Percentiles rank a stretch among this genome's conserved stretches.
These are phyloP conservation scores for Coemansia sp. DNA, from an alignment of 192 early-diverging fungal species.

Conservation along the genomic window DNA sequence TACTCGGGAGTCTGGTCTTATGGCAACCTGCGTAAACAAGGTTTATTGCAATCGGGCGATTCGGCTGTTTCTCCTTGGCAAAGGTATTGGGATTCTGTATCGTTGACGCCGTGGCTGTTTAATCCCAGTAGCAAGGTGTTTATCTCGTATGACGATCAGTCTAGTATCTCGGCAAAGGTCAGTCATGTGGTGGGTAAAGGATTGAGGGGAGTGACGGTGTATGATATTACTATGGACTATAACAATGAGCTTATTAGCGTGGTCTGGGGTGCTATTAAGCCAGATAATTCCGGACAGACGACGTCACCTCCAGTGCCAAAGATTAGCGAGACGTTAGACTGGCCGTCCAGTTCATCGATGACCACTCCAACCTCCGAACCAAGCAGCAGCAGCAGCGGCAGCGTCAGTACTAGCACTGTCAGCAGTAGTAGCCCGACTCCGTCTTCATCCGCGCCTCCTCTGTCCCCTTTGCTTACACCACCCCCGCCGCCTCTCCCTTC, in stretches of 20 bases:
- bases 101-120: constrained; percentile 63
- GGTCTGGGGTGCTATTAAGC: constrained; percentile 9
- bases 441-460: not conserved
- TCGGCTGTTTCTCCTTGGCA: constrained; percentile 55
- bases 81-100: constrained; percentile 59
- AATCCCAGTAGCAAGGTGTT: constrained; percentile 61
- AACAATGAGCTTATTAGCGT: constrained; percentile 62
- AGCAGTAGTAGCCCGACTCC: not conserved
- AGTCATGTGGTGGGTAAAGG: constrained; percentile 54
- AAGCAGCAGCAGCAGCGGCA: not conserved
- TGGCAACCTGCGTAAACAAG: constrained; percentile 57
- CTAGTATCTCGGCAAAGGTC: constrained; percentile 65
- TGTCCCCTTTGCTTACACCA: not conserved
- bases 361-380: not conserved
- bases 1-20: constrained; percentile 65
- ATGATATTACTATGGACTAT: constrained; percentile 49
- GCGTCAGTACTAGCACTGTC: not conserved
- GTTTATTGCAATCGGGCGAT: constrained; percentile 37
- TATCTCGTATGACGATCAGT: constrained; percentile 79
- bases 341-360: not conserved
- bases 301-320: not conserved
- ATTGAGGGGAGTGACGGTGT: constrained; percentile 67
- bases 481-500: not conserved
- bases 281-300: not conserved
- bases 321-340: not conserved